Evolutionary conservation across 1,284 basidiomycete species (phyloP).

Genomic region (Apiotrichum siamense): DNA sequence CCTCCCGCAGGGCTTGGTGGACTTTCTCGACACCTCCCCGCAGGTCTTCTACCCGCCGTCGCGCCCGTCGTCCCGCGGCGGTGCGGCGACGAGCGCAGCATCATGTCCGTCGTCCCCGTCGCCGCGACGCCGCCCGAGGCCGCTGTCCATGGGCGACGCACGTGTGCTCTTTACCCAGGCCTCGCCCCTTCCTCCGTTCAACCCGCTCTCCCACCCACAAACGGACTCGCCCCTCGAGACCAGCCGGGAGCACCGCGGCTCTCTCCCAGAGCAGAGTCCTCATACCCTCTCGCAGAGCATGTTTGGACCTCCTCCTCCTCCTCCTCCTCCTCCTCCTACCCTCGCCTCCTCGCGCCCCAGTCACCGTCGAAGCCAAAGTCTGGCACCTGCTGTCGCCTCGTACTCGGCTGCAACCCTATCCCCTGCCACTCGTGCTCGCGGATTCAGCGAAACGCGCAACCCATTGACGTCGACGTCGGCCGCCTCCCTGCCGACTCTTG

Average conservation of each 20-base stretch:
- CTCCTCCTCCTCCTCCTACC: background rate
- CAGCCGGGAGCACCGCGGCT: background rate
- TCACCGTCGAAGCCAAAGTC: conserved; percentile 2
- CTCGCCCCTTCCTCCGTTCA: conserved; percentile 3
- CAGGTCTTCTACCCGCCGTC: conserved; percentile 14
- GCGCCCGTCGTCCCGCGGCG: conserved; percentile 5
- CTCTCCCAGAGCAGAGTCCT: background rate
- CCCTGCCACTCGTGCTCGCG: background rate
- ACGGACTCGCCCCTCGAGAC: conserved; percentile 7
- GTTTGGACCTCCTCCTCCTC: background rate
- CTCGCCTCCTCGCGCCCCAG: background rate
- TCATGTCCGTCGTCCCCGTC: conserved; percentile 12
- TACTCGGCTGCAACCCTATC: background rate
- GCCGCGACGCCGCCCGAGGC: background rate
- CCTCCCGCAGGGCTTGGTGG: conserved; percentile 3
- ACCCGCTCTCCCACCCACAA: conserved; percentile 3
- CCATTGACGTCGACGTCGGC: background rate
- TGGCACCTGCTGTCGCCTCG: background rate
- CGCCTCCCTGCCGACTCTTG: conserved; percentile 5
- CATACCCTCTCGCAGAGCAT: background rate
- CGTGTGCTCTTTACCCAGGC: background rate
- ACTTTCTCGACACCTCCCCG: conserved; percentile 10
- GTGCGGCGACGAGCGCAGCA: background rate
- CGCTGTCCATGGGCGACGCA: conserved; percentile 3
- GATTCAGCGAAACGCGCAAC: background rate